Base-by-base conservation (phyloP, 768 basidiomycete species). In the Astraeus odoratus region DNA sequence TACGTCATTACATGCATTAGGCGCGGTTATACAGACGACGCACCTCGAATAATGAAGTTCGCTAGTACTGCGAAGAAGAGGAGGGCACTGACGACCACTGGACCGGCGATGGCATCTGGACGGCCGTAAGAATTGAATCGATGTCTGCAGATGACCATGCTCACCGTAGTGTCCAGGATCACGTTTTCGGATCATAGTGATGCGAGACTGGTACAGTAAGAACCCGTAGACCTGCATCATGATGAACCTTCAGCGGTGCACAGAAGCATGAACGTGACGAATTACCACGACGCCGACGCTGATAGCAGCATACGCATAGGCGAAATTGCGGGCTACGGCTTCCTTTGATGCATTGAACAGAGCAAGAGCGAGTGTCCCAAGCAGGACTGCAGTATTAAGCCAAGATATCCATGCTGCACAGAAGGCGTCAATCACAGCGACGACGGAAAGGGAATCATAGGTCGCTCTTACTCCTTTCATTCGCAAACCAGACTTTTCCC, bases 401-500 rank as follows among this genome's bases (percentile, higher is more conserved):
- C 95, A 99, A 0, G 93, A 77, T 25, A 98, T 76, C 87, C 93
- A 96, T 2, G 95, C 89, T 91, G 39, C 30, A 40, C 22, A 20
- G n/a, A 27, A n/a, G n/a, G 59, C 25, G 57, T 8, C 12, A 13
- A 25, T 23, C 16, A 24, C 24, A 30, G 43, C 15, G 31, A 24
- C 31, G 3, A 29, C 36, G 42, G 16, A 39, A 12, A 6, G 22
- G 13, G 8, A 10, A 8, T 37, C 13, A 5, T 39, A 24, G 15
- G n/a, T 12, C 30, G 40, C 7, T 66, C 81, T 49, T 38, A 92
- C 89, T 92, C 59, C 90, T 71, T 65, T 97, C 93, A 58, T 96
- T 96, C 8, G 93, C 92, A 61, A 97, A 95, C 93, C 94, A 97
- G 39, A 97, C 93, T 58, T 97, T 97, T 18, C 81, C 83, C 60